Evolutionary conservation across 1,284 basidiomycete genomes (phyloP).

Genomic region (Sporisorium exsertum): DNA sequence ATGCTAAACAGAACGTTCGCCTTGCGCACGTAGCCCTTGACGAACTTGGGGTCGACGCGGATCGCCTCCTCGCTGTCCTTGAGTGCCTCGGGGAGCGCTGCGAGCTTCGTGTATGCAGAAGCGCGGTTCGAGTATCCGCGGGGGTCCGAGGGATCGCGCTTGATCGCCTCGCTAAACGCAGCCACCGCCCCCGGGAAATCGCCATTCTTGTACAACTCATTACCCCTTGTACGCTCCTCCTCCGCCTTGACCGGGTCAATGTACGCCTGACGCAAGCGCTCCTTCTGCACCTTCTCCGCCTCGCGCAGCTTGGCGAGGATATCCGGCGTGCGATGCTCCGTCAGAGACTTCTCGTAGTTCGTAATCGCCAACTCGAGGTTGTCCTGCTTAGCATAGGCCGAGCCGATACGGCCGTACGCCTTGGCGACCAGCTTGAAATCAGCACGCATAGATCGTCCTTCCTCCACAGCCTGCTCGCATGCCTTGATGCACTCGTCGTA

Average conservation of each 20-base stretch:
- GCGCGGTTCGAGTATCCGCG: slow-evolving; percentile 97
- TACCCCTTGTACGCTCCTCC: slow-evolving; percentile 89
- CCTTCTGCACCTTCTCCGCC: slow-evolving; percentile 82
- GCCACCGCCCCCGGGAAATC: slow-evolving; percentile 84
- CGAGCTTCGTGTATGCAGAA: slow-evolving; percentile 94
- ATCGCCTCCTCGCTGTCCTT: slow-evolving; percentile 96
- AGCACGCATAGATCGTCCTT: slow-evolving; percentile 78
- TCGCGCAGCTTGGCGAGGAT: slow-evolving; percentile 84
- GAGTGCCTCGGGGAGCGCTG: slow-evolving; percentile 92
- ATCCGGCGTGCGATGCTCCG: slow-evolving; percentile 96
- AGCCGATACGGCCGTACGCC: slow-evolving; percentile 89
- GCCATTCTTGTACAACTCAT: slow-evolving; percentile 83
- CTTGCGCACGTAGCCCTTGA: slow-evolving; percentile 95
- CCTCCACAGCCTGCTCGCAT: slow-evolving; percentile 93
- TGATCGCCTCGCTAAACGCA: slow-evolving; percentile 94
- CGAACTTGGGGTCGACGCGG: slow-evolving; percentile 80
- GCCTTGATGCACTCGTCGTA: slow-evolving; percentile 90
- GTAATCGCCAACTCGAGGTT: slow-evolving; percentile 79
- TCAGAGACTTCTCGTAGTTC: slow-evolving; percentile 75
- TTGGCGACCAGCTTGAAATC: slow-evolving; percentile 76
- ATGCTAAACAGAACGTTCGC: slow-evolving; percentile 86
- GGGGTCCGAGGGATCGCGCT: slow-evolving; percentile 89
- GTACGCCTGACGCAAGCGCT: slow-evolving; percentile 84
- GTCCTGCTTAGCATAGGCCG: slow-evolving; percentile 83
- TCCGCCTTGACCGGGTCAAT: slow-evolving; percentile 88